These are phyloP conservation scores for Mrakia frigida DNA, from an alignment of 768 basidiomycete species.

Conservation along the genomic window DNA sequence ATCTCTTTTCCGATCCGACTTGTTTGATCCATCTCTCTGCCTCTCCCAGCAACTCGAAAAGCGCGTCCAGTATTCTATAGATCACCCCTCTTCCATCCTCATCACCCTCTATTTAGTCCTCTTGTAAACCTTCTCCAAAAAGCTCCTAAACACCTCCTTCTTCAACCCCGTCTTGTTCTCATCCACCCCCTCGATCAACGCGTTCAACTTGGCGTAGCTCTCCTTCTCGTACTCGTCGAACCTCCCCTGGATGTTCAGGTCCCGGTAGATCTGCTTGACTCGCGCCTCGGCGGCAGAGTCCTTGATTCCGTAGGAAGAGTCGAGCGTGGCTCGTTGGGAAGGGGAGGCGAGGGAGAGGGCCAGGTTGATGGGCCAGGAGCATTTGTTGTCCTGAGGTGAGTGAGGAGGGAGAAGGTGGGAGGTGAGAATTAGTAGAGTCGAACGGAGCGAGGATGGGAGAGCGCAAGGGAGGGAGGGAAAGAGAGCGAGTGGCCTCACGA, in stretches of 20 bases:
- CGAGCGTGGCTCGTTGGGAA: slow-evolving; percentile 49
- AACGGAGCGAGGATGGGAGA: not conserved
- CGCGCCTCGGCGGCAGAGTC: slow-evolving; percentile 54
- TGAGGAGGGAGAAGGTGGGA: too few relatives aligned
- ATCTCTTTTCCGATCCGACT: too few relatives aligned
- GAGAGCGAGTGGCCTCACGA: slow-evolving; percentile 44
- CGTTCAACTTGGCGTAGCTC: slow-evolving; percentile 61
- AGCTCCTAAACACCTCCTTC: slow-evolving; percentile 71
- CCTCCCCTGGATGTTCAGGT: slow-evolving; percentile 55
- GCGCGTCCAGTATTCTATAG: too few relatives aligned
- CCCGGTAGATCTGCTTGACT: slow-evolving; percentile 68
- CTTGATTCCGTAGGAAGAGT: slow-evolving; percentile 62
- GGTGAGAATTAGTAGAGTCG: not conserved
- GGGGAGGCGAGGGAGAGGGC: slow-evolving; percentile 55
- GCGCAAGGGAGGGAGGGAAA: not conserved
- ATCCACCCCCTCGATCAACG: slow-evolving; percentile 66
- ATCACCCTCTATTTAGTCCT: slow-evolving; percentile 49
- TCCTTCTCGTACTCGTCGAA: slow-evolving; percentile 77
- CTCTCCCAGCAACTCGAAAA: too few relatives aligned
- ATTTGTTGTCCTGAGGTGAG: slow-evolving; percentile 76
- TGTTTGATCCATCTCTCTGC: too few relatives aligned
- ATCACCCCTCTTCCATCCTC: too few relatives aligned
- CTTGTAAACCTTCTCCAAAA: slow-evolving; percentile 80
- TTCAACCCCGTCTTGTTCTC: slow-evolving; percentile 55
- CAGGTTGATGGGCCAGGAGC: slow-evolving; percentile 90